These are phyloP conservation scores for Aspergillus pseudonomiae DNA, from an alignment of 2,329 filamentous ascomycete species.

Conservation along the genomic window DNA sequence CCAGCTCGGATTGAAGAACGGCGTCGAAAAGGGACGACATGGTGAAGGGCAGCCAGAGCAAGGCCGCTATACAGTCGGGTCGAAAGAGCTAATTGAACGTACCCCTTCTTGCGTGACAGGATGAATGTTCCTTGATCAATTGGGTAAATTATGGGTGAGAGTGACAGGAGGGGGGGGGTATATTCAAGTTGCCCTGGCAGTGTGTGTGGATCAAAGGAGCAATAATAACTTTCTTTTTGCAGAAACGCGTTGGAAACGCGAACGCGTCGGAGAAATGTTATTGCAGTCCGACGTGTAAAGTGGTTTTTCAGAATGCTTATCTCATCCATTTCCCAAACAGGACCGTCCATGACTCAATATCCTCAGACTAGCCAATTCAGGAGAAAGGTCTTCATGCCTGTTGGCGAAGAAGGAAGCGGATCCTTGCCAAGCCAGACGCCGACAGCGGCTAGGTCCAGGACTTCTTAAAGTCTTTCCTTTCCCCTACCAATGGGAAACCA, in stretches of 20 bases:
- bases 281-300: conserved; percentile 37
- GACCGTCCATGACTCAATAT: background rate
- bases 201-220: background rate
- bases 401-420: conserved; percentile 19
- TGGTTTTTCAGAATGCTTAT: conserved; percentile 27
- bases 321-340: background rate
- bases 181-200: background rate
- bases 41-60: conserved; percentile 26
- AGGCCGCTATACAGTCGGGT: conserved; percentile 21
- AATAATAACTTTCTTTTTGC: conserved; percentile 3
- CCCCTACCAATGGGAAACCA: conserved; percentile 13
- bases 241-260: conserved; percentile 18
- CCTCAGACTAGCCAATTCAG: conserved; percentile 11
- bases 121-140: conserved; percentile 6
- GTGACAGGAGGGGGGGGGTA: background rate
- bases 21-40: conserved; percentile 48
- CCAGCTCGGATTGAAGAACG: conserved; percentile 46
- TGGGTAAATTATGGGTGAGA: conserved; percentile 3
- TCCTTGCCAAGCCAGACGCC: conserved; percentile 13
- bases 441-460: background rate
- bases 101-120: background rate
- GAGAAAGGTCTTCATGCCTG: conserved; percentile 18
- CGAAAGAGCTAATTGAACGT: background rate
- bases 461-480: background rate
- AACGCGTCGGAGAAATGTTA: conserved; percentile 26